Evolutionary conservation across 257 asterid genomes (phyloP), one percentile per base, ranked within the genome.

Genomic region (Nyctanthes arbortristis): DNA sequence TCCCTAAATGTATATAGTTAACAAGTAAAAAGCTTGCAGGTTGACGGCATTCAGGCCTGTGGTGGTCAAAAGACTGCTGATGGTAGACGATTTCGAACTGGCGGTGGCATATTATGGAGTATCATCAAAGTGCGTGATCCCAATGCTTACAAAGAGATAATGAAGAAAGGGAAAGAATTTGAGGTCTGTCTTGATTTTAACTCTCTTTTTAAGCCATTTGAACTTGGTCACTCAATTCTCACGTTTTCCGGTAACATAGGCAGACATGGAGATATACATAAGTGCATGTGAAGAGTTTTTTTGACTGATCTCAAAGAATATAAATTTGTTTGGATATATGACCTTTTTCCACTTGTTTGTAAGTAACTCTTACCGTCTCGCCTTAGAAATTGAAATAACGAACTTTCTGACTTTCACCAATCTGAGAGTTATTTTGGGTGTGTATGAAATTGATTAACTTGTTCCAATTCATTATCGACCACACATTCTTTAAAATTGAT

Each of bases 41-140:
- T 94, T 65, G 95, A 91, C 67, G 99, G 97, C 58, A 88, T 94
- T 78, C 97, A 84, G 83, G 84, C 87, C 58, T 91, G 96, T 84
- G 99, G 97, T 31, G 97, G 99, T 34, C 97, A 94, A 80, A 89
- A 86, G 82, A 89, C 95, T 34, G 74, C 79, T 13, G 95, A 86
- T 80, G 96, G 97, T 24, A 73, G 70, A 70, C 96, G 96, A 28
- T 80, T 47, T 34, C 90, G 97, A 36, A 80, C 25, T 47, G 97
- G 97, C 58, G 96, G 99, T 65, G 98, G 99, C 58, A 81, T 91
- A 81, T 76, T 91, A 52, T 94, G 96, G 99, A 89, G 84, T 79
- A 81, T 94, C 71, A 82, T 91, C 79, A 94, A 89, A 85, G 77
- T 40, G 63, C 98, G 96, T 10, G 97, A 94, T 67, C 92, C 95